Conservation (phyloP, 2,329 filamentous ascomycete genomes). For the Graphiopsis chlorocephala region DNA sequence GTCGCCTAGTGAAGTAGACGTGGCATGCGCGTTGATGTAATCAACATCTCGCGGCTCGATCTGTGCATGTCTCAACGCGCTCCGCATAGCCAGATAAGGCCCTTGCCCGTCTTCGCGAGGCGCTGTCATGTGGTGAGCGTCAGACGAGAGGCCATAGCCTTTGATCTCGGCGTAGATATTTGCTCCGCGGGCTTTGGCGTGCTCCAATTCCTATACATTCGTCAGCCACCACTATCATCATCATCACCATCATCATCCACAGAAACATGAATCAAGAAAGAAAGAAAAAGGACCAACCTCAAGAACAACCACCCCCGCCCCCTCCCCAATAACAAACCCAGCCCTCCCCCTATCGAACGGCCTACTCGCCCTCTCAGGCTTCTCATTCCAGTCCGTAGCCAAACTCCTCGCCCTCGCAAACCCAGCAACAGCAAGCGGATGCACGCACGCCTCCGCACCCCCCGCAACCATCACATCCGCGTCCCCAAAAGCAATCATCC, state of each 20-base stretch:
- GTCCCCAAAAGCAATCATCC: slow-evolving; percentile 87
- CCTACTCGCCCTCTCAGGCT: slow-evolving; percentile 68
- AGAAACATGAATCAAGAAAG: not conserved
- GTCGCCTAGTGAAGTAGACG: slow-evolving; percentile 81
- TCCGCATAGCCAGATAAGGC: slow-evolving; percentile 79
- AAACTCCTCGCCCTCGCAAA: slow-evolving; percentile 86
- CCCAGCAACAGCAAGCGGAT: slow-evolving; percentile 87
- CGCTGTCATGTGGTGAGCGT: slow-evolving; percentile 91
- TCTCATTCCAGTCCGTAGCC: slow-evolving; percentile 74
- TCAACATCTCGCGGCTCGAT: slow-evolving; percentile 70
- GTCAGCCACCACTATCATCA: not conserved
- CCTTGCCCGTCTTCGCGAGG: slow-evolving; percentile 80
- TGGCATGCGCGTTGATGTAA: slow-evolving; percentile 96
- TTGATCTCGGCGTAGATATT: slow-evolving; percentile 82
- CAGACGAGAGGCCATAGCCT: slow-evolving; percentile 87
- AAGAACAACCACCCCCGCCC: slow-evolving; percentile 80
- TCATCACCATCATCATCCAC: not conserved
- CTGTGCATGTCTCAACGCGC: slow-evolving; percentile 70
- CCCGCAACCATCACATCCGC: slow-evolving; percentile 96
- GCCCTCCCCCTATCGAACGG: slow-evolving; percentile 79
- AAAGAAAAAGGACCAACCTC: slow-evolving; percentile 52
- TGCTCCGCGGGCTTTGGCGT: slow-evolving; percentile 76
- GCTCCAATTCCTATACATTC: slow-evolving; percentile 65
- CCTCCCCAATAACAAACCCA: slow-evolving; percentile 92
- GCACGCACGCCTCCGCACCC: slow-evolving; percentile 90